phyloP scores from a whole-genome alignment of 225 moss, liverwort and hornwort genomes.

The Polytrichum commune region DNA sequence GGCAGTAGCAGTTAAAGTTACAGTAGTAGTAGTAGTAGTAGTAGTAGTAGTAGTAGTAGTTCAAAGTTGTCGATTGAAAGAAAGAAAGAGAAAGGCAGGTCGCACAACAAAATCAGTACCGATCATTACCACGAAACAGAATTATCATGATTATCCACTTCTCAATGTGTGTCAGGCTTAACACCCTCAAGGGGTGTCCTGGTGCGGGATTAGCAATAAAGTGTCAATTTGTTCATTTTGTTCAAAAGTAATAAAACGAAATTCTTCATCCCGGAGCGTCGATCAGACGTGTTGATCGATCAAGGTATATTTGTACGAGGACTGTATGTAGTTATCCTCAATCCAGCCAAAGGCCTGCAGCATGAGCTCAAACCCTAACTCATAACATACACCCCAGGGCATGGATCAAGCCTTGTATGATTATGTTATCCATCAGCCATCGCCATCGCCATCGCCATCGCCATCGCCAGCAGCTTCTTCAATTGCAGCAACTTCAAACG shows the following conservation, averaged over 20 bases:
- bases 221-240: background rate
- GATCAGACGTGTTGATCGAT: no score
- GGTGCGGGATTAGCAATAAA: background rate
- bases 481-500: no score
- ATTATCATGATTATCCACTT: background rate
- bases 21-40: background rate
- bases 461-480: no score
- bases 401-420: no score
- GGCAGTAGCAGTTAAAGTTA: background rate
- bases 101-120: background rate
- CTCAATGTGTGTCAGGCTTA: background rate
- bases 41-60: background rate
- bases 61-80: background rate
- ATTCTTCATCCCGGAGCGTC: background rate
- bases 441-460: no score
- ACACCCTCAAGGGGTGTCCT: constrained; percentile 1
- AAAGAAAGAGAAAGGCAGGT: background rate
- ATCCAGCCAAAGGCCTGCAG: no score
- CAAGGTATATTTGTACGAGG: no score
- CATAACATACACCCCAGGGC: no score
- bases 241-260: constrained; percentile 3
- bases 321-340: no score
- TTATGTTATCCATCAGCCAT: no score
- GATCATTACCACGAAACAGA: background rate
- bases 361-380: no score